Percentiles rank a stretch among this genome's conserved stretches.
These are phyloP conservation scores for Stenocarpella maydis DNA, from an alignment of 2,329 filamentous ascomycete genomes.

Conservation along the genomic window DNA sequence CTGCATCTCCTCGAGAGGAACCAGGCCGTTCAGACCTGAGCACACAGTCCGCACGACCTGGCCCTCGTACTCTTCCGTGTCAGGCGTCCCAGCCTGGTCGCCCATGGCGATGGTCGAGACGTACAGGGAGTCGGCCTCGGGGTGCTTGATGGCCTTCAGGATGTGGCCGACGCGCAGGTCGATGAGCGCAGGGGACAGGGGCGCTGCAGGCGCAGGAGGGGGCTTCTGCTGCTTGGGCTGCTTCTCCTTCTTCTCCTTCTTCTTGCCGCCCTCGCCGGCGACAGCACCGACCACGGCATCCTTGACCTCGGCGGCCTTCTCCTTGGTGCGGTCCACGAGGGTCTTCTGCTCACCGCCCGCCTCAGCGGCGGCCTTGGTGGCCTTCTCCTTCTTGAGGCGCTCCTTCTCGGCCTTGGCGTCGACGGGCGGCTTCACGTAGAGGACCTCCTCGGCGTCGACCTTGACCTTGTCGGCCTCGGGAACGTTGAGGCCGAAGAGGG, in stretches of 20 bases:
- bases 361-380: slow-evolving; percentile 66
- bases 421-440: slow-evolving; percentile 87
- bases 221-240: slow-evolving; percentile 77
- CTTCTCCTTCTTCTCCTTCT: slow-evolving; percentile 96
- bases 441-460: slow-evolving; percentile 81
- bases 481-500: slow-evolving; percentile 75
- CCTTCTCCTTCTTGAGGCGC: slow-evolving; percentile 95
- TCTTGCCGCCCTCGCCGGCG: slow-evolving; percentile 68
- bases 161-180: slow-evolving; percentile 98
- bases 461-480: slow-evolving; percentile 77
- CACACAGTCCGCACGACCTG: slow-evolving; percentile 94
- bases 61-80: slow-evolving; percentile 90
- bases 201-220: slow-evolving; percentile 72
- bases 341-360: slow-evolving; percentile 57
- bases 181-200: slow-evolving; percentile 84
- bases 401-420: slow-evolving; percentile 97
- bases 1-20: slow-evolving; percentile 97
- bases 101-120: slow-evolving; percentile 96
- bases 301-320: slow-evolving; percentile 60
- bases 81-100: slow-evolving; percentile 83
- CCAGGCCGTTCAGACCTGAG: slow-evolving; percentile 91
- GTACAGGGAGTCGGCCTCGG: slow-evolving; percentile 94
- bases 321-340: slow-evolving; percentile 69
- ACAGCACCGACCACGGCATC: slow-evolving; percentile 55
- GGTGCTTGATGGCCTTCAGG: slow-evolving; percentile 93